phyloP scores from a whole-genome alignment of 2,329 filamentous ascomycete species.

The Cercospora nicotianae region DNA sequence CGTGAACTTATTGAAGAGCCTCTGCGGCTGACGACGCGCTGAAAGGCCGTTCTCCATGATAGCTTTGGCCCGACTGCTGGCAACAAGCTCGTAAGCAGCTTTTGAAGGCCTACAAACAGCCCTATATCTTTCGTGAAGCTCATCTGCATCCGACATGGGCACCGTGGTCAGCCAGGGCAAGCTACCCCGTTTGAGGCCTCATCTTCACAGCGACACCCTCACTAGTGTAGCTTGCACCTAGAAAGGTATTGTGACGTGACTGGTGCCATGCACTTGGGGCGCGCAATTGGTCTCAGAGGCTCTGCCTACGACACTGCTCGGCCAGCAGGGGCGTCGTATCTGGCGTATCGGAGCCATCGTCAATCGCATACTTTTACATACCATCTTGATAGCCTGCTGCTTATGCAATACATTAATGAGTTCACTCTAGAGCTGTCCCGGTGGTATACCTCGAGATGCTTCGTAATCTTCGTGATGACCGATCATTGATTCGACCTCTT shows the following conservation, averaged over 20 bases:
- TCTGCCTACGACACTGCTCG: background rate
- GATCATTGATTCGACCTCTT: too few relatives aligned
- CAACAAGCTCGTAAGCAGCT: background rate
- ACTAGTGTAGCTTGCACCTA: background rate
- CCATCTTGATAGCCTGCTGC: background rate
- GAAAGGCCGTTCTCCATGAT: background rate
- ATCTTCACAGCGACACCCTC: background rate
- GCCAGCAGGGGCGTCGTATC: background rate
- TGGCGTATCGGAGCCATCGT: too few relatives aligned
- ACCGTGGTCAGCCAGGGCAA: background rate
- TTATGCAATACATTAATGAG: too few relatives aligned
- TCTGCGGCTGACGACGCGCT: background rate
- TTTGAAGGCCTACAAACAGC: background rate
- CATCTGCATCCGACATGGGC: background rate
- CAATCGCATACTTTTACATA: background rate
- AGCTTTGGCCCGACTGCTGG: background rate
- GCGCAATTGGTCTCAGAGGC: background rate
- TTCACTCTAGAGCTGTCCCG: too few relatives aligned
- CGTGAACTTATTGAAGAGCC: slow-evolving; percentile 14
- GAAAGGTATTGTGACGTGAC: background rate
- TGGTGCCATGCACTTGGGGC: background rate
- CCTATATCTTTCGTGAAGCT: background rate
- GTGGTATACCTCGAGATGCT: too few relatives aligned
- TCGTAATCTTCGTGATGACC: too few relatives aligned
- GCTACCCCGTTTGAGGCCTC: background rate